Percentiles rank a stretch among this genome's conserved stretches.
Conservation (phyloP, 106 monocot genomes). For the Alisma plantagoaquatica region DNA sequence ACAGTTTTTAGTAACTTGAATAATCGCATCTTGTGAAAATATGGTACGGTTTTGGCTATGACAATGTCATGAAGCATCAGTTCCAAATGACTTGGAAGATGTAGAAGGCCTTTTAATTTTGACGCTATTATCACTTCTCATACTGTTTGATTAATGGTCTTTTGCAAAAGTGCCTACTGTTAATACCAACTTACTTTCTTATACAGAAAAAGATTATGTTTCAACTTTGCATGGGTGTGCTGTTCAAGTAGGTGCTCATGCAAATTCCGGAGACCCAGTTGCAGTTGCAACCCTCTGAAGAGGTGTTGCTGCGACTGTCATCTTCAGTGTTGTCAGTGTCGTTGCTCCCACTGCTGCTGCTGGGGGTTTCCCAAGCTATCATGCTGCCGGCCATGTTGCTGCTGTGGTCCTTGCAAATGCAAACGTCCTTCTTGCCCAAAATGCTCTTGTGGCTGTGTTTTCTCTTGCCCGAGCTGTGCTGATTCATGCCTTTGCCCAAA, state of each 20-base stretch:
- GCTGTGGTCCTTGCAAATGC: slow-evolving; percentile 1
- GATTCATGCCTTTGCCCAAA: slow-evolving; percentile 3
- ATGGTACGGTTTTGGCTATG: too few species aligned
- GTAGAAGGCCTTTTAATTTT: too few species aligned
- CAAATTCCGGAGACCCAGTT: neutral
- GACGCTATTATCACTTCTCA: too few species aligned
- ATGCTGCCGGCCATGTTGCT: slow-evolving; percentile 1
- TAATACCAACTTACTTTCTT: too few species aligned
- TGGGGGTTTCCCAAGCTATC: slow-evolving; percentile 2
- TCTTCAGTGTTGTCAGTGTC: neutral
- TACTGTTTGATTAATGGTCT: too few species aligned
- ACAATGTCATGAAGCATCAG: too few species aligned
- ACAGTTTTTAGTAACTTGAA: too few species aligned
- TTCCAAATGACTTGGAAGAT: too few species aligned
- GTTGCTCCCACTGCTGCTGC: slow-evolving; percentile 2
- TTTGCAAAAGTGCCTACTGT: too few species aligned
- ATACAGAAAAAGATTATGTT: slow-evolving; percentile 3
- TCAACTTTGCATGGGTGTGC: slow-evolving; percentile 7
- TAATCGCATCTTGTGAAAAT: too few species aligned
- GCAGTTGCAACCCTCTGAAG: neutral
- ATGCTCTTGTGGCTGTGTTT: neutral
- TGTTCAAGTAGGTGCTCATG: slow-evolving; percentile 8
- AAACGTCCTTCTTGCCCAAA: neutral
- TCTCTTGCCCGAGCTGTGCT: neutral
- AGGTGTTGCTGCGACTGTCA: neutral